A percentile compares a stretch with the other conserved stretches of the same genome.
Evolutionary conservation across 2,329 filamentous ascomycete species (phyloP).

Genomic region (Ampelomyces quisqualis): DNA sequence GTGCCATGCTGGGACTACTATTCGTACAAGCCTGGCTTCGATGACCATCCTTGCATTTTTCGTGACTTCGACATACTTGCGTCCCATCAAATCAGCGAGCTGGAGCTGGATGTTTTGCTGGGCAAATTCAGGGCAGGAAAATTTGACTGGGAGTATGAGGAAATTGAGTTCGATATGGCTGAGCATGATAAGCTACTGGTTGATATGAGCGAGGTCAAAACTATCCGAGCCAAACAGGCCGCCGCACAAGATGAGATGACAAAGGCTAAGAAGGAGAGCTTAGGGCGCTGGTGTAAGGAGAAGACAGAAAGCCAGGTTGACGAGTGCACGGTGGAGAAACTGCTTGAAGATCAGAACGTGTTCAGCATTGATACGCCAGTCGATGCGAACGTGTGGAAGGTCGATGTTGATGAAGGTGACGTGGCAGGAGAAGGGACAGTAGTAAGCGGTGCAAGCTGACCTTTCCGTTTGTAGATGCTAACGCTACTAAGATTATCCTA

Average conservation of each 20-base stretch:
- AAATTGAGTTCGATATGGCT: constrained; percentile 57
- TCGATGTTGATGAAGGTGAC: constrained; percentile 44
- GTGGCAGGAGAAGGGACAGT: constrained; percentile 37
- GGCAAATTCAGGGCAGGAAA: constrained; percentile 52
- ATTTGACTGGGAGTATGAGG: constrained; percentile 55
- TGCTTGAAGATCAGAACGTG: constrained; percentile 49
- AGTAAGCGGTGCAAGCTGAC: constrained; percentile 16
- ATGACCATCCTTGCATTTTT: constrained; percentile 55
- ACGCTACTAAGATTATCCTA: constrained; percentile 38
- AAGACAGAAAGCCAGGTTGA: constrained; percentile 49
- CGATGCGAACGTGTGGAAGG: constrained; percentile 51
- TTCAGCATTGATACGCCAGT: constrained; percentile 46
- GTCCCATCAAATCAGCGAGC: constrained; percentile 56
- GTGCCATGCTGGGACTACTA: constrained; percentile 57
- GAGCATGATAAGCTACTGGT: constrained; percentile 54
- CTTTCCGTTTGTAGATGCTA: not conserved
- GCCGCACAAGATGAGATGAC: constrained; percentile 52
- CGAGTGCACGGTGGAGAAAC: constrained; percentile 51
- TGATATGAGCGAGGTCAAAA: constrained; percentile 52
- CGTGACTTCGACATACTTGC: constrained; percentile 59
- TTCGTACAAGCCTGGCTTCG: constrained; percentile 55
- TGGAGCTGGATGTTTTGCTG: constrained; percentile 53
- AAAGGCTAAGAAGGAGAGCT: constrained; percentile 50
- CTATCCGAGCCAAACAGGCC: constrained; percentile 50
- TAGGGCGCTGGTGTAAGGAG: constrained; percentile 47